Percentiles rank a stretch among this genome's conserved stretches.
Conservation (phyloP, 148 eudicot species). For the Chenopodium suecicum region DNA sequence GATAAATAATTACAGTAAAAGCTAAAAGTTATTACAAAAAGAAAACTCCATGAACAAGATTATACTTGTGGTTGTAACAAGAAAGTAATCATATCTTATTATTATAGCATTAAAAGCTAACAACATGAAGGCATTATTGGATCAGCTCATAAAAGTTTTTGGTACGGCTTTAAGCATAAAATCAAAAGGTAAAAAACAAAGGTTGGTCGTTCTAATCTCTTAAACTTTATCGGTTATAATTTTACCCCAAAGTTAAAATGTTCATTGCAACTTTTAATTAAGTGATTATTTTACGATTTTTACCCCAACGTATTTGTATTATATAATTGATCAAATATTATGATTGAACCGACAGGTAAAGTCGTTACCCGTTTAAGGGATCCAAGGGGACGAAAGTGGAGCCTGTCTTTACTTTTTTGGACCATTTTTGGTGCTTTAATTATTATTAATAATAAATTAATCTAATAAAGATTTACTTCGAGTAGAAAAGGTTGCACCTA, state of each 20-base stretch:
- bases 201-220: background rate
- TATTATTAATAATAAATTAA: background rate
- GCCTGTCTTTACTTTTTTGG: constrained; percentile 18
- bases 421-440: constrained; percentile 2
- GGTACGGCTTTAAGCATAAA: constrained; percentile 5
- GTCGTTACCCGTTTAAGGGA: constrained; percentile 32
- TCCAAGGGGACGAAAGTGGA: constrained; percentile 27
- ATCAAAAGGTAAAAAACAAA: background rate
- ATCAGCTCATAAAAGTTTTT: background rate
- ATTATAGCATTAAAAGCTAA: background rate
- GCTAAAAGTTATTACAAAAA: too few species aligned
- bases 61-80: constrained; percentile 1
- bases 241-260: background rate
- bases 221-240: background rate
- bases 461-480: background rate
- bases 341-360: constrained; percentile 27
- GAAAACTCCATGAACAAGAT: background rate
- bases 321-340: background rate
- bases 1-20: background rate
- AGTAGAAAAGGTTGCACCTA: background rate
- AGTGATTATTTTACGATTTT: background rate
- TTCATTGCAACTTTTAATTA: background rate
- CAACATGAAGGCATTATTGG: constrained; percentile 14
- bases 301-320: background rate
- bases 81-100: constrained; percentile 5